Conservation (phyloP, 371 early-diverging fungal genomes). For the Apophysomyces trapeziformis region DNA sequence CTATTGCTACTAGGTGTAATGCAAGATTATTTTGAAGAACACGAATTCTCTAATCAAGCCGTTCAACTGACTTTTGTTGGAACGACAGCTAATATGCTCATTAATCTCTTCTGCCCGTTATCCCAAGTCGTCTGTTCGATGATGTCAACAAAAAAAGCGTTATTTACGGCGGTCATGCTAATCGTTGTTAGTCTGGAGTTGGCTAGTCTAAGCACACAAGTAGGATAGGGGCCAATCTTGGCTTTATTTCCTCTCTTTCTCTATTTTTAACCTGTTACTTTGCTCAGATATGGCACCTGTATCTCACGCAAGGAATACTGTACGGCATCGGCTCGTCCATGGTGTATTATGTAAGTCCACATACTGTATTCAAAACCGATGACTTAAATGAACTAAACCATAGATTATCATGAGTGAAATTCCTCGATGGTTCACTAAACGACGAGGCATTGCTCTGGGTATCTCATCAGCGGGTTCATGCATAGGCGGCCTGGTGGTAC, state of each 20-base stretch:
- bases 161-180: neutral
- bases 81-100: constrained; percentile 20
- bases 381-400: too few relatives aligned
- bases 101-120: constrained; percentile 19
- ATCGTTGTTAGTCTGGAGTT: constrained; percentile 18
- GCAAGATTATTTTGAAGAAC: constrained; percentile 17
- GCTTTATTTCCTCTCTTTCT: neutral
- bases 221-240: constrained; percentile 13
- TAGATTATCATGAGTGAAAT: constrained; percentile 31
- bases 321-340: constrained; percentile 35
- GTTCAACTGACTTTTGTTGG: constrained; percentile 27
- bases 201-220: constrained; percentile 55
- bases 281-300: constrained; percentile 40
- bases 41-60: neutral
- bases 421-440: constrained; percentile 70
- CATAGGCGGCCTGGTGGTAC: constrained; percentile 75
- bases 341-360: constrained; percentile 31
- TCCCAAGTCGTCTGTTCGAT: constrained; percentile 14
- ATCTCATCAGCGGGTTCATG: constrained; percentile 75
- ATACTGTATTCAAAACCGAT: too few relatives aligned
- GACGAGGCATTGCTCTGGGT: constrained; percentile 74
- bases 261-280: too few relatives aligned
- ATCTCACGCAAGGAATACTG: constrained; percentile 36
- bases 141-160: neutral
- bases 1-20: constrained; percentile 10